Conservation (phyloP, 2,329 filamentous ascomycete species). For the Cladosporium phlei region DNA sequence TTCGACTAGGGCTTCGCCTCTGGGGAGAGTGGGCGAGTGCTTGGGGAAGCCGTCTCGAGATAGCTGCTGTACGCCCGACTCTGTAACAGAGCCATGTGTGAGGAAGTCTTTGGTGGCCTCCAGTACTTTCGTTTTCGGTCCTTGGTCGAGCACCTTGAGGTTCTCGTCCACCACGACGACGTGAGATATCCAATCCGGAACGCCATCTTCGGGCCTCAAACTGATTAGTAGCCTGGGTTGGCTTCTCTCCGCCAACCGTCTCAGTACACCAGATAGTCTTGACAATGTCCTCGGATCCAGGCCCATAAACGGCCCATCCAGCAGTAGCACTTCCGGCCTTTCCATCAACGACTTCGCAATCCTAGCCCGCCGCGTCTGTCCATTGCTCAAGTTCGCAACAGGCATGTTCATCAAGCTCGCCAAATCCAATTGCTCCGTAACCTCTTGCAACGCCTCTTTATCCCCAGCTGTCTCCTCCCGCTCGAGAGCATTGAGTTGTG, state of each 20-base stretch:
- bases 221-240: constrained; percentile 71
- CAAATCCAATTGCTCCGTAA: constrained; percentile 67
- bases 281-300: constrained; percentile 78
- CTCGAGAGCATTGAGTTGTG: constrained; percentile 70
- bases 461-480: constrained; percentile 37
- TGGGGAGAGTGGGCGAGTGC: constrained; percentile 22
- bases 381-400: constrained; percentile 86
- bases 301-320: constrained; percentile 96
- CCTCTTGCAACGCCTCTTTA: constrained; percentile 53
- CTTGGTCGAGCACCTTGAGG: constrained; percentile 62
- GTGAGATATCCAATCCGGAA: constrained; percentile 90
- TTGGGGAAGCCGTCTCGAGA: constrained; percentile 29
- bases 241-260: constrained; percentile 60
- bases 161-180: constrained; percentile 66
- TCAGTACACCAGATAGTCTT: constrained; percentile 66
- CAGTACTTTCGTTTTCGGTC: constrained; percentile 60
- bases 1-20: constrained; percentile 71
- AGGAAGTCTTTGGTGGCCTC: neutral
- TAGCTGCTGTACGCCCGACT: constrained; percentile 24
- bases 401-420: constrained; percentile 69
- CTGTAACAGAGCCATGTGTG: neutral
- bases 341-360: constrained; percentile 82
- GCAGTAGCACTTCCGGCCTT: constrained; percentile 72
- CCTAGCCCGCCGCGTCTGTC: constrained; percentile 78
- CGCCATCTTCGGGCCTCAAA: constrained; percentile 75